A percentile compares a stretch with the other conserved stretches of the same genome.
phyloP scores from a whole-genome alignment of 1,284 basidiomycete genomes.

The Ceratobasidium sp. region DNA sequence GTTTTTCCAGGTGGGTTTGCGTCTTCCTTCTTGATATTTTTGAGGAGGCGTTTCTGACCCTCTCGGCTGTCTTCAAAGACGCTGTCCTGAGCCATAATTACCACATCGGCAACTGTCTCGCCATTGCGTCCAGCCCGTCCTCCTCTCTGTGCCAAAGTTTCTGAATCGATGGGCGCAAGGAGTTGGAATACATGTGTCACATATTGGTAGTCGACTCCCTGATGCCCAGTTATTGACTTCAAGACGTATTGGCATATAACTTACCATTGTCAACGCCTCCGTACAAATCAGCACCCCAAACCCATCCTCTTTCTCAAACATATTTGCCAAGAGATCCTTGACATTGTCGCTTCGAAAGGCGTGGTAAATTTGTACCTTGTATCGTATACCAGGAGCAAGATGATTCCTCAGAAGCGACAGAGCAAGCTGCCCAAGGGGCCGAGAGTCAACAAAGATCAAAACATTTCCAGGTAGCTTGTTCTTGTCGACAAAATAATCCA shows the following conservation, averaged over 20 bases:
- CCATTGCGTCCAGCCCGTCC: not conserved
- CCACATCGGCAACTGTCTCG: not conserved
- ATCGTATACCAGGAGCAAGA: not conserved
- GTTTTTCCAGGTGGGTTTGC: not conserved
- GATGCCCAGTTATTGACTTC: not conserved
- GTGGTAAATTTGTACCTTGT: not conserved
- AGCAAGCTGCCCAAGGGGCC: not conserved
- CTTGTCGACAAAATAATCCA: not conserved
- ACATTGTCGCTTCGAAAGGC: not conserved
- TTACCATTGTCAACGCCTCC: not conserved
- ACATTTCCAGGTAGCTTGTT: not conserved
- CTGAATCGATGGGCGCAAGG: not conserved
- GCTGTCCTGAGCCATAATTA: not conserved
- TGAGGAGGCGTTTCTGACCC: not conserved
- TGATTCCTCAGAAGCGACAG: not conserved
- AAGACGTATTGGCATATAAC: too few relatives aligned
- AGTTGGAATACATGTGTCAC: not conserved
- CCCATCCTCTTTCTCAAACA: not conserved
- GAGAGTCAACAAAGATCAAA: slow-evolving; percentile 12
- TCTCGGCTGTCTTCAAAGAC: slow-evolving; percentile 7
- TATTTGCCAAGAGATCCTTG: not conserved
- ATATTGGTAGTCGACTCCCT: slow-evolving; percentile 1
- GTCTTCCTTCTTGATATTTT: not conserved
- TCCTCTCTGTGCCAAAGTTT: not conserved
- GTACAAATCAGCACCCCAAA: not conserved